phyloP scores from a whole-genome alignment of 106 monocot species.

The Ottelia alismoides region DNA sequence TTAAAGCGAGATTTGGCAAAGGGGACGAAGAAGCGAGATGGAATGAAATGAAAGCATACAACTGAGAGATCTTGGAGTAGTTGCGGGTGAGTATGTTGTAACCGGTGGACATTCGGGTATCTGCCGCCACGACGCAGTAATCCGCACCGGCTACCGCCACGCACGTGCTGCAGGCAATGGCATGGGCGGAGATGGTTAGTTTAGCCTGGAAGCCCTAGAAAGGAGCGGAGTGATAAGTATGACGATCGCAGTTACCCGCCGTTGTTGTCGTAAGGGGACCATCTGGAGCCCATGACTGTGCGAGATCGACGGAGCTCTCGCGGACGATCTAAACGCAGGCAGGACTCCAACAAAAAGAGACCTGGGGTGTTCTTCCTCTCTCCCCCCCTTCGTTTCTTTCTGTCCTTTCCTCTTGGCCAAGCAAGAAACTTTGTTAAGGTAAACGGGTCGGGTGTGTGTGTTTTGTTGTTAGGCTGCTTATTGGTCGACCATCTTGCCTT shows the following conservation, averaged over 20 bases:
- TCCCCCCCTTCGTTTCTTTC: no score
- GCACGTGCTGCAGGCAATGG: slow-evolving; percentile 43
- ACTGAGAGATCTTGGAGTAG: slow-evolving; percentile 90
- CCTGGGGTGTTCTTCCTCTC: no score
- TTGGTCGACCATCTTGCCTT: not conserved
- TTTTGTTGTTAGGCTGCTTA: not conserved
- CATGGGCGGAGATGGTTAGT: not conserved
- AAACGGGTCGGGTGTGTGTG: not conserved
- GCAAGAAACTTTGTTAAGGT: not conserved
- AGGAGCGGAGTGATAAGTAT: not conserved
- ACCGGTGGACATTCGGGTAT: slow-evolving; percentile 79
- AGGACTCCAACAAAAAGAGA: no score
- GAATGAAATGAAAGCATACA: slow-evolving; percentile 25
- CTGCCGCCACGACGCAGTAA: slow-evolving; percentile 92
- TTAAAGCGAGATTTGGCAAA: not conserved
- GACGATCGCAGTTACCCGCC: slow-evolving; percentile 43
- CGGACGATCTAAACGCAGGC: no score
- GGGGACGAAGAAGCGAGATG: not conserved
- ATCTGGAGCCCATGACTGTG: slow-evolving; percentile 15
- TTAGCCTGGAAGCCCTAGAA: not conserved
- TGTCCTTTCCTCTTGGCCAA: slow-evolving; percentile 12
- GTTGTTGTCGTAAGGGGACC: slow-evolving; percentile 77
- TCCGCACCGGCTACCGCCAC: slow-evolving; percentile 89
- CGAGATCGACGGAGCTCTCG: not conserved
- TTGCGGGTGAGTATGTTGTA: slow-evolving; percentile 90